Base-by-base conservation (phyloP, 108 stramenopile genomes). In the Asterionellopsis glacialis region DNA sequence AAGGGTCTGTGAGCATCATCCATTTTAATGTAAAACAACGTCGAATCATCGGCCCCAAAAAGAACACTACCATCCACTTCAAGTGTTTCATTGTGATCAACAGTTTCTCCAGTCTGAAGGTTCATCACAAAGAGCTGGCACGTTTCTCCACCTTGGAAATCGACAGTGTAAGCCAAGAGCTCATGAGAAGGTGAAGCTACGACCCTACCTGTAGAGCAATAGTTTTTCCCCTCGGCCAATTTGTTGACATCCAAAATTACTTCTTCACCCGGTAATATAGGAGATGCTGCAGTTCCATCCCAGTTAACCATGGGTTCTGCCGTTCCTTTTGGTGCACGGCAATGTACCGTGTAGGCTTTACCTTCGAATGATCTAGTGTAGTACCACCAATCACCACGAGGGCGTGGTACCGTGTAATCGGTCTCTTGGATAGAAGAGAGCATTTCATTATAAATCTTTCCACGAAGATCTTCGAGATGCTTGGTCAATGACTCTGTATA, bases 341-440 rank as follows among this genome's bases (percentile, higher is more conserved):
- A 97, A 64, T 89, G 83, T 21, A 76, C 56, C 14, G 70, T 69
- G 67, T 97, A 98, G 41, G 86, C 74, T 55, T 87, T 83, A 23
- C 98, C 98, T 59, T 93, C 74, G 54, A 82, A 79, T 15, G 91
- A 95, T 24, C 96, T 74, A 15, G 95, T 67, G 70, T 97, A 97
- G 54, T 64, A 75, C 59, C 67, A 74, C 40, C 57, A 87, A 15
- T 76, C 69, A 4, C 83, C 90, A 1, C 75, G 54, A n/a, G 81
- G 75, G 2, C 71, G 59, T 9, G 95, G 95, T 21, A 78, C 63
- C 11, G 83, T 88, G 59, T 87, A 83, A 55, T 96, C 95, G n/a
- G 95, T 96, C 61, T 94, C 93, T 44, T 73, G 58, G 40, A 90
- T 88, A 26, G 61, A 41, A 11, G 72, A 22, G 11, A 95, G 45